A percentile compares a stretch with the other conserved stretches of the same genome.
Evolutionary conservation across 352 stramenopile species (phyloP).

Genomic region (Plasmopara viticola): DNA sequence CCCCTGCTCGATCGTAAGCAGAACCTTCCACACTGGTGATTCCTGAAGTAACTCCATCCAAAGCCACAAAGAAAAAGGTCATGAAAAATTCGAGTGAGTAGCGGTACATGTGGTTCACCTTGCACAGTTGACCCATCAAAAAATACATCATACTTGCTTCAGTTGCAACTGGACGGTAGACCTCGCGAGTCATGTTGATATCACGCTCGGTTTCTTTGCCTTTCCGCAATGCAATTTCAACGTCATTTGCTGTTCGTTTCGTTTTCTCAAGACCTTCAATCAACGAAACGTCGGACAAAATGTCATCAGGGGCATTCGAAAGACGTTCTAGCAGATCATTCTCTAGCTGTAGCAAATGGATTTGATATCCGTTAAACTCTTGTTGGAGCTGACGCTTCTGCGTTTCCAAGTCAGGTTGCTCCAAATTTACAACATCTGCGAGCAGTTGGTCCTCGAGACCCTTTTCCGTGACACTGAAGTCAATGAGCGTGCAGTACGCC

Average conservation of each 20-base stretch:
- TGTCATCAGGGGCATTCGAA: conserved; percentile 89
- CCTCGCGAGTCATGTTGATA: conserved; percentile 88
- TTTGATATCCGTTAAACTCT: conserved; percentile 91
- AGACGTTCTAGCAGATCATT: conserved; percentile 86
- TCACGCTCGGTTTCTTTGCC: conserved; percentile 85
- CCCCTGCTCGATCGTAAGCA: conserved; percentile 48
- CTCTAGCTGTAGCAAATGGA: conserved; percentile 86
- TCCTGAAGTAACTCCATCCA: conserved; percentile 52
- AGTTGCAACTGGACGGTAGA: conserved; percentile 84
- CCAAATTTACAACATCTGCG: conserved; percentile 83
- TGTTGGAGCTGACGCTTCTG: conserved; percentile 85
- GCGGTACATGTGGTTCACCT: conserved; percentile 92
- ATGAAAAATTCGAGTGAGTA: conserved; percentile 90
- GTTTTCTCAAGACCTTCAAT: conserved; percentile 90
- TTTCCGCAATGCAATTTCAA: conserved; percentile 71
- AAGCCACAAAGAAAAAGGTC: conserved; percentile 80
- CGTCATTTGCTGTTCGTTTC: conserved; percentile 86
- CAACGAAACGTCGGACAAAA: conserved; percentile 86
- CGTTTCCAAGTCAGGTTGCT: conserved; percentile 85
- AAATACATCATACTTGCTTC: conserved; percentile 92
- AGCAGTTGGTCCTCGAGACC: conserved; percentile 88
- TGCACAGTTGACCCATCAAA: conserved; percentile 83
- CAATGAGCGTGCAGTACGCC: conserved; percentile 90
- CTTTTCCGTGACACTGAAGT: conserved; percentile 91
- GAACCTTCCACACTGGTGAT: background rate